A percentile compares a stretch with the other conserved stretches of the same genome.
Conservation (phyloP, 2,329 filamentous ascomycete genomes). For the Aureobasidium sp. region DNA sequence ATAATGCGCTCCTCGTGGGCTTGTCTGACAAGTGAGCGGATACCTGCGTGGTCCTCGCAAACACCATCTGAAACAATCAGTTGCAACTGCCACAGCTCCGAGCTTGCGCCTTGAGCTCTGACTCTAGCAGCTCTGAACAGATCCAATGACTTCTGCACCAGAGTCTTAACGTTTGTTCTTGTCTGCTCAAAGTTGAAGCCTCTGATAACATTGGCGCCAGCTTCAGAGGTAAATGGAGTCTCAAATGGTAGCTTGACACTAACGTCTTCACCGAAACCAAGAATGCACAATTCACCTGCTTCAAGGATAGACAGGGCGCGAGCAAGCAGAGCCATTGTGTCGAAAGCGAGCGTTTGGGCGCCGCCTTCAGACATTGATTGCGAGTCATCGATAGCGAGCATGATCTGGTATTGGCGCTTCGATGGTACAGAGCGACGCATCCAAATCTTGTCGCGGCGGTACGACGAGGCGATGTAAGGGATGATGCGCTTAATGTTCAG, state of each 20-base stretch:
- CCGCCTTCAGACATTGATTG: conserved; percentile 83
- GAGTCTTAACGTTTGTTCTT: conserved; percentile 73
- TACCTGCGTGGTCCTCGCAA: conserved; percentile 79
- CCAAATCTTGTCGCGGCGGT: conserved; percentile 99
- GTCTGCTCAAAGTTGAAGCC: conserved; percentile 80
- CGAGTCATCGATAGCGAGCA: conserved; percentile 94
- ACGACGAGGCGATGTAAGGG: conserved; percentile 94
- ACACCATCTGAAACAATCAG: conserved; percentile 91
- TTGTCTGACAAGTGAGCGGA: conserved; percentile 74
- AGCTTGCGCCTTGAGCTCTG: conserved; percentile 45
- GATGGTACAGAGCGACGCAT: conserved; percentile 88
- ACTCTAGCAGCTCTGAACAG: conserved; percentile 72
- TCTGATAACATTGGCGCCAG: conserved; percentile 76
- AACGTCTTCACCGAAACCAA: conserved; percentile 80
- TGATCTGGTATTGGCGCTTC: conserved; percentile 92
- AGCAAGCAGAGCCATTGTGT: conserved; percentile 87
- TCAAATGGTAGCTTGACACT: conserved; percentile 82
- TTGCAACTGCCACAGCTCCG: conserved; percentile 89
- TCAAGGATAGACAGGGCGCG: conserved; percentile 87
- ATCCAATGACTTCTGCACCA: conserved; percentile 71
- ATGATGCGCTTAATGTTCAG: conserved; percentile 99
- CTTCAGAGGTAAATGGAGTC: conserved; percentile 70
- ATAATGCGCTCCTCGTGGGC: conserved; percentile 92
- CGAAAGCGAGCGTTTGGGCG: conserved; percentile 75
- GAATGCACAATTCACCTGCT: conserved; percentile 82